Conservation (phyloP, 129 eudicot genomes). For the Chrysanthemum lavandulifolium region DNA sequence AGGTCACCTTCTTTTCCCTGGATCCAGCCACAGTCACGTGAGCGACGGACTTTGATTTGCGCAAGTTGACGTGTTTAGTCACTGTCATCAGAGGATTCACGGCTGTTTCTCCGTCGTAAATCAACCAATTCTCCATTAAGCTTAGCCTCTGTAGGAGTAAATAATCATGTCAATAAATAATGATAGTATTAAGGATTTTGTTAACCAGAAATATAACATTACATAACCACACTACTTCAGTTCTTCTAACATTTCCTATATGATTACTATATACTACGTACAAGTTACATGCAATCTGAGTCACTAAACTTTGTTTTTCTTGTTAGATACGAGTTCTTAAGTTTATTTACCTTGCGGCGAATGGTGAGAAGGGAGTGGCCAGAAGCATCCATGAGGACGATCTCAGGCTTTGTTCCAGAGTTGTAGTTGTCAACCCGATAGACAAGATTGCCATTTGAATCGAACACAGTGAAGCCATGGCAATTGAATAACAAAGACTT, state of each 20-base stretch:
- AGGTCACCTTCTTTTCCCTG: conserved; percentile 40
- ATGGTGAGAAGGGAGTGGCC: conserved; percentile 48
- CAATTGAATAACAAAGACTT: conserved; percentile 70
- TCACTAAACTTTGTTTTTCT: too few relatives aligned
- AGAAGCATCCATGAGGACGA: conserved; percentile 67
- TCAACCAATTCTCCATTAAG: conserved; percentile 56
- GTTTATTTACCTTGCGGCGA: conserved; percentile 39
- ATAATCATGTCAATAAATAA: not conserved
- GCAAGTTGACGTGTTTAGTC: conserved; percentile 38
- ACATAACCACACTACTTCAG: too few relatives aligned
- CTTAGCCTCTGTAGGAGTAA: conserved; percentile 38
- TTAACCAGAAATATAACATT: too few relatives aligned
- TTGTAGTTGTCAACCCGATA: conserved; percentile 70
- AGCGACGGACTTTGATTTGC: conserved; percentile 45
- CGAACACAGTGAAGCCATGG: conserved; percentile 72
- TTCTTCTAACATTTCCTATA: too few relatives aligned
- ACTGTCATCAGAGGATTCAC: conserved; percentile 54
- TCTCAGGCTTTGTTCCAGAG: conserved; percentile 36
- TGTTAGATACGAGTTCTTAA: too few relatives aligned
- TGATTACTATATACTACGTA: too few relatives aligned
- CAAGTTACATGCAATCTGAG: too few relatives aligned
- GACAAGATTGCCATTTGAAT: conserved; percentile 57
- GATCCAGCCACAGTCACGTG: conserved; percentile 21
- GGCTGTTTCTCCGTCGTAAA: conserved; percentile 40
- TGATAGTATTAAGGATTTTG: too few relatives aligned